Conservation (phyloP, 164 flowering plant species). For the Kalanchoe fedtschenkoi region DNA sequence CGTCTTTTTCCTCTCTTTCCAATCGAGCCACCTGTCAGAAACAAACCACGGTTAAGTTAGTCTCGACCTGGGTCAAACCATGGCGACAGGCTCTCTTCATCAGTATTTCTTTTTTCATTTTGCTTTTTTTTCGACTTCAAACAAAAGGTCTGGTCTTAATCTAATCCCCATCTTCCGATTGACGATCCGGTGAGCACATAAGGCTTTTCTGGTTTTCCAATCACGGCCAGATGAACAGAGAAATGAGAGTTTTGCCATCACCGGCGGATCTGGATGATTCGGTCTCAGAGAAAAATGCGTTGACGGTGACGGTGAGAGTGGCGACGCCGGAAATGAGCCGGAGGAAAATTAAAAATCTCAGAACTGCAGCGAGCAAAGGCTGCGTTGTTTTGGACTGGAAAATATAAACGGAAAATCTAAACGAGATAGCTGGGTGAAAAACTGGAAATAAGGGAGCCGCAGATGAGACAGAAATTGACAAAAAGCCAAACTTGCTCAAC, state of each 20-base stretch:
- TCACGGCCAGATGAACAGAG: not conserved
- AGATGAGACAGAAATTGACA: too few species aligned
- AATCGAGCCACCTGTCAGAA: not conserved
- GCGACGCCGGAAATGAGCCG: not conserved
- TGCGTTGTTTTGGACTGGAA: not conserved
- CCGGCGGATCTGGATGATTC: too few species aligned
- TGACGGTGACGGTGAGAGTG: not conserved
- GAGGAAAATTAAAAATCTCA: not conserved
- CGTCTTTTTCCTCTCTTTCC: not conserved
- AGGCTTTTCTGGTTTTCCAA: not conserved
- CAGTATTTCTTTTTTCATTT: too few species aligned
- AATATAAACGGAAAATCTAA: too few species aligned
- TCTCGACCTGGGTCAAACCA: not conserved
- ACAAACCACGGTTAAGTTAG: conserved; percentile 17
- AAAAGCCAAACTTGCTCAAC: too few species aligned
- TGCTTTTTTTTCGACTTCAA: not conserved
- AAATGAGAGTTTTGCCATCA: too few species aligned
- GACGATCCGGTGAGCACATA: not conserved
- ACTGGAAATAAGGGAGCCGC: too few species aligned
- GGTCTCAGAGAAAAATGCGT: not conserved
- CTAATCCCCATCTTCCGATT: not conserved
- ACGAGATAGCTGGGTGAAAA: too few species aligned
- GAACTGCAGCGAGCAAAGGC: not conserved
- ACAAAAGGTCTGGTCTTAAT: conserved; percentile 1
- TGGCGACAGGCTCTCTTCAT: not conserved